phyloP scores from a whole-genome alignment of 2,329 filamentous ascomycete species.

The Diplocarpon rosae region DNA sequence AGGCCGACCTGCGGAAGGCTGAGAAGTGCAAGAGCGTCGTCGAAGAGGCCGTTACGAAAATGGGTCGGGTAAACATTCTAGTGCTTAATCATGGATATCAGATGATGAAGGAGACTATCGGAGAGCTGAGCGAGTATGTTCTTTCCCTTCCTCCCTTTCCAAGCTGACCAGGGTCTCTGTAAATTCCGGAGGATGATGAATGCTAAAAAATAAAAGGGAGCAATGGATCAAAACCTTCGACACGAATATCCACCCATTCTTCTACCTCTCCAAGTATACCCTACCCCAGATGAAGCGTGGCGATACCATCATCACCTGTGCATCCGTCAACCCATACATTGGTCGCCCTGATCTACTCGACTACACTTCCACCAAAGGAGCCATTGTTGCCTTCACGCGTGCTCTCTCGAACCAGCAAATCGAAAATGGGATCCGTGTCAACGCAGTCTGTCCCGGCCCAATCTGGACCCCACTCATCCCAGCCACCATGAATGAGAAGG shows the following conservation, averaged over 20 bases:
- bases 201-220: constrained; percentile 37
- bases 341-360: constrained; percentile 71
- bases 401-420: constrained; percentile 7
- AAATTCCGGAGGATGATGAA: background rate
- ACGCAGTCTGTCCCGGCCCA: constrained; percentile 66
- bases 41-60: constrained; percentile 50
- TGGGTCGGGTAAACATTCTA: constrained; percentile 63
- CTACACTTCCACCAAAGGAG: constrained; percentile 66
- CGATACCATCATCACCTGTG: constrained; percentile 73
- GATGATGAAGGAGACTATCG: constrained; percentile 62
- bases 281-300: constrained; percentile 67
- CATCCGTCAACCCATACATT: constrained; percentile 74
- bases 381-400: constrained; percentile 63
- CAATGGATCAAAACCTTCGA: constrained; percentile 74
- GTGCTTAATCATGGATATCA: constrained; percentile 68
- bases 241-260: constrained; percentile 74
- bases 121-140: constrained; percentile 55
- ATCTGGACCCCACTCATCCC: constrained; percentile 72
- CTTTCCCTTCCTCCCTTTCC: background rate
- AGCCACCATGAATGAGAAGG: constrained; percentile 57
- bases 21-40: constrained; percentile 61
- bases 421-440: constrained; percentile 51
- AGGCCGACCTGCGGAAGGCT: constrained; percentile 52
- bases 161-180: too few species aligned
- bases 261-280: constrained; percentile 68